Evolutionary conservation across 2,329 filamentous ascomycete species (phyloP).

Genomic region (Colletotrichum paranaense): DNA sequence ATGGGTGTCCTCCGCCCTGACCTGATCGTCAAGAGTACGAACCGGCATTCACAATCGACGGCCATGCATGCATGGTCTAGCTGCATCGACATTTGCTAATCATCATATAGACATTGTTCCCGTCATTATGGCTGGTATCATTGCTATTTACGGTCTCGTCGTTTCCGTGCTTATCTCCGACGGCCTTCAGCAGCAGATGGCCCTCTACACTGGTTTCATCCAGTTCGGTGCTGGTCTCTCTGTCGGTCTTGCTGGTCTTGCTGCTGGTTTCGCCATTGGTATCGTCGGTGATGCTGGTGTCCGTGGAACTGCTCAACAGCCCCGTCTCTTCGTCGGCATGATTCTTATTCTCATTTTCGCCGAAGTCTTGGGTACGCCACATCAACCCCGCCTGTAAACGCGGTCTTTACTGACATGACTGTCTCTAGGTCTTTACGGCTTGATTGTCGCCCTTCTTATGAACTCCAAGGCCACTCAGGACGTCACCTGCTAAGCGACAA

Average conservation of each 20-base stretch:
- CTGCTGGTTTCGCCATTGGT: constrained; percentile 87
- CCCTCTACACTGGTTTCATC: constrained; percentile 86
- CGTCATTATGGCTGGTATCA: constrained; percentile 99
- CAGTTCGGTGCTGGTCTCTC: constrained; percentile 86
- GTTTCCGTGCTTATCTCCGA: constrained; percentile 90
- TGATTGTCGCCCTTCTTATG: constrained; percentile 99
- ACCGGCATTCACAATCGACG: constrained; percentile 14
- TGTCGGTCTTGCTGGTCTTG: constrained; percentile 85
- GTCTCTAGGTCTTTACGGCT: constrained; percentile 88
- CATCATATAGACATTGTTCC: constrained; percentile 88
- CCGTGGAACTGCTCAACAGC: constrained; percentile 85
- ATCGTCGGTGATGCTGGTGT: constrained; percentile 92
- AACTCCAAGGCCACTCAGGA: constrained; percentile 88
- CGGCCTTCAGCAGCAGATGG: constrained; percentile 76
- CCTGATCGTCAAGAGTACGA: constrained; percentile 98
- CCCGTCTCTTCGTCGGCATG: constrained; percentile 94
- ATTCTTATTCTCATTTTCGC: constrained; percentile 99
- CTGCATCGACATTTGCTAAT: constrained; percentile 29
- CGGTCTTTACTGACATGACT: constrained; percentile 39
- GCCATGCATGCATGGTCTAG: background rate
- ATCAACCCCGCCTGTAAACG: background rate
- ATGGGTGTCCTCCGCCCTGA: constrained; percentile 99
- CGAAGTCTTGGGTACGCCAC: constrained; percentile 87
- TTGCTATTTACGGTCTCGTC: constrained; percentile 97
- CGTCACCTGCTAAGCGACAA: constrained; percentile 66